Percentiles rank a stretch among this genome's conserved stretches.
phyloP scores from a whole-genome alignment of 495 filamentous ascomycete genomes.

The Aspergillus asperescens region DNA sequence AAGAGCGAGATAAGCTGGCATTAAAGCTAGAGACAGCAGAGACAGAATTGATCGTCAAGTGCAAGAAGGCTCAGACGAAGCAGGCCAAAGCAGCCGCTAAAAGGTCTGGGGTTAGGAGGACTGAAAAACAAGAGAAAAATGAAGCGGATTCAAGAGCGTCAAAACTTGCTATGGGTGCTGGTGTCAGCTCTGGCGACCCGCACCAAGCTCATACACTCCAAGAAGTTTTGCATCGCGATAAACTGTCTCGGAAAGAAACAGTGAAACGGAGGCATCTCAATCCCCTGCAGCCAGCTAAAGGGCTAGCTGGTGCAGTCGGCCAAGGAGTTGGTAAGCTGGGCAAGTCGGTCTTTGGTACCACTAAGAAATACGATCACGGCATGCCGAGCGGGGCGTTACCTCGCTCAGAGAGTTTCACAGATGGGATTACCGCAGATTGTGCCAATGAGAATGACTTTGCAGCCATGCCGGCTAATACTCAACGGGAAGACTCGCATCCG shows the following conservation, averaged over 20 bases:
- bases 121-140: constrained; percentile 42
- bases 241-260: constrained; percentile 19
- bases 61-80: constrained; percentile 71
- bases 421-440: not conserved
- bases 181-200: constrained; percentile 77
- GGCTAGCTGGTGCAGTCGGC: constrained; percentile 46
- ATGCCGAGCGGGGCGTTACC: constrained; percentile 45
- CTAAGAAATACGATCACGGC: constrained; percentile 40
- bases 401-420: constrained; percentile 49
- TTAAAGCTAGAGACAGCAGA: constrained; percentile 72
- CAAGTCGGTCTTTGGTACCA: constrained; percentile 47
- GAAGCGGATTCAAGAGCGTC: constrained; percentile 33
- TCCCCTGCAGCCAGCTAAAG: constrained; percentile 41
- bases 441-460: not conserved
- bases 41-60: constrained; percentile 72
- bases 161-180: constrained; percentile 58
- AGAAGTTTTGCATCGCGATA: constrained; percentile 49
- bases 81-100: constrained; percentile 59
- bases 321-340: constrained; percentile 58
- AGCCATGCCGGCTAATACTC: not conserved
- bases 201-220: constrained; percentile 70
- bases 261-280: constrained; percentile 23
- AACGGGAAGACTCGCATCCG: constrained; percentile 17
- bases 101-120: constrained; percentile 46
- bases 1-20: constrained; percentile 66